A percentile compares a stretch with the other conserved stretches of the same genome.
These are phyloP conservation scores for Cryptococcus deneoformans DNA, from an alignment of 1,284 basidiomycete species.

Conservation along the genomic window DNA sequence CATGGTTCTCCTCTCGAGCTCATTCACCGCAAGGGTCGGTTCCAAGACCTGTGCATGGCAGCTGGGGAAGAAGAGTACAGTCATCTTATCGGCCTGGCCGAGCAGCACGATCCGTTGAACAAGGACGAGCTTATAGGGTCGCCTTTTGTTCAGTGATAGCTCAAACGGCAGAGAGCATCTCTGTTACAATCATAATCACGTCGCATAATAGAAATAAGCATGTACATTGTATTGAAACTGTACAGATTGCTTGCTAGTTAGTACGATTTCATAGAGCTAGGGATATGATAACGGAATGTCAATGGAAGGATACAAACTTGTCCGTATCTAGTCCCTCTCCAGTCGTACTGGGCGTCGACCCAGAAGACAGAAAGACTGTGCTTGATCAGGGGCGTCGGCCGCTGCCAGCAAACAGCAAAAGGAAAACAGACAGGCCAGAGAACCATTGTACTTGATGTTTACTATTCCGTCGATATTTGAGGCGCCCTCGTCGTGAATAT, in stretches of 20 bases:
- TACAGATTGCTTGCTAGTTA: neutral
- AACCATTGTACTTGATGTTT: conserved; percentile 15
- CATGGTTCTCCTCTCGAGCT: conserved; percentile 32
- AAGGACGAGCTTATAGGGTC: no score
- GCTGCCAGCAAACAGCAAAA: neutral
- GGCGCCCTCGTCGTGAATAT: conserved; percentile 7
- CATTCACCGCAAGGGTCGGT: conserved; percentile 28
- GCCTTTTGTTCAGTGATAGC: no score
- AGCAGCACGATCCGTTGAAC: conserved; percentile 1
- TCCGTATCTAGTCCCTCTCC: conserved; percentile 2
- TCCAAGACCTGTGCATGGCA: conserved; percentile 29
- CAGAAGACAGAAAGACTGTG: neutral
- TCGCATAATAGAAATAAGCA: no score
- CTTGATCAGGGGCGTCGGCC: conserved; percentile 7
- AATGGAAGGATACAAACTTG: conserved; percentile 1
- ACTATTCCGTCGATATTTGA: conserved; percentile 19
- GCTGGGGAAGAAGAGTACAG: conserved; percentile 30
- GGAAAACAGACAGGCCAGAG: conserved; percentile 34
- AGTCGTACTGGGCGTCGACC: neutral
- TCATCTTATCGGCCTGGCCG: conserved; percentile 25
- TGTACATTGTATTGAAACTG: neutral
- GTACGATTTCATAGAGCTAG: neutral
- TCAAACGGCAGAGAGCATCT: no score
- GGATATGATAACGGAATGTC: neutral
- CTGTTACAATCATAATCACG: no score